Evolutionary conservation across 2,329 filamentous ascomycete species (phyloP).

Genomic region (Colletotrichum chrysophilum): DNA sequence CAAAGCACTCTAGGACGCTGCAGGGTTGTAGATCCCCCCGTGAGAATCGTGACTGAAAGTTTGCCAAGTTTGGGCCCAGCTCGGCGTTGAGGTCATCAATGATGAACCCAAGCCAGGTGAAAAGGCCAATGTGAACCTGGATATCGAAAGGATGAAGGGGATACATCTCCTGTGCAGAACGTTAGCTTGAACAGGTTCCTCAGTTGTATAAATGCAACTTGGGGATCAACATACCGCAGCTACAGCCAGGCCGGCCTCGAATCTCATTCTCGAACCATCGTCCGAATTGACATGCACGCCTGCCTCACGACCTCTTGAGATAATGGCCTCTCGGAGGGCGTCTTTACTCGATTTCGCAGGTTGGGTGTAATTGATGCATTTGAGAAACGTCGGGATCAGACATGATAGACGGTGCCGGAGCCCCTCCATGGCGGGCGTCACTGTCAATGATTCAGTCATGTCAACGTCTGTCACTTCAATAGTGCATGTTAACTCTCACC

Average conservation of each 20-base stretch:
- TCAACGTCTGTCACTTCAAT: not conserved
- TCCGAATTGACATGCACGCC: not conserved
- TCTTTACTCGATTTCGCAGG: not conserved
- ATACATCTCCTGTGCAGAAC: slow-evolving; percentile 21
- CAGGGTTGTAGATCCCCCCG: slow-evolving; percentile 23
- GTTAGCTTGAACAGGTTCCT: not conserved
- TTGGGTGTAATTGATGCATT: not conserved
- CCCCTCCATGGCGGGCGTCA: not conserved
- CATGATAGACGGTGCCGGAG: not conserved
- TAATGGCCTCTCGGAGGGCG: not conserved
- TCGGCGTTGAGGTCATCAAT: slow-evolving; percentile 31
- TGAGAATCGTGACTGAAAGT: slow-evolving; percentile 29
- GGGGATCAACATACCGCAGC: not conserved
- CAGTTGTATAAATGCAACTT: too few species aligned
- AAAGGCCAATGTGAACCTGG: slow-evolving; percentile 34
- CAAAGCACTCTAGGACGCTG: slow-evolving; percentile 26
- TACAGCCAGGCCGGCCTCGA: slow-evolving; percentile 5
- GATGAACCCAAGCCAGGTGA: slow-evolving; percentile 33
- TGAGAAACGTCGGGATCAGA: not conserved
- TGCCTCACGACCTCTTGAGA: not conserved
- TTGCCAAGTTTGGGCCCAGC: slow-evolving; percentile 22
- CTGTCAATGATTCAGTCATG: not conserved
- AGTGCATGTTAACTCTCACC: not conserved
- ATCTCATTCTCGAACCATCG: slow-evolving; percentile 1
- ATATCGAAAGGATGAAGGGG: slow-evolving; percentile 25